These are phyloP conservation scores for Epichloe scottii DNA, from an alignment of 2,329 filamentous ascomycete species.

Conservation along the genomic window DNA sequence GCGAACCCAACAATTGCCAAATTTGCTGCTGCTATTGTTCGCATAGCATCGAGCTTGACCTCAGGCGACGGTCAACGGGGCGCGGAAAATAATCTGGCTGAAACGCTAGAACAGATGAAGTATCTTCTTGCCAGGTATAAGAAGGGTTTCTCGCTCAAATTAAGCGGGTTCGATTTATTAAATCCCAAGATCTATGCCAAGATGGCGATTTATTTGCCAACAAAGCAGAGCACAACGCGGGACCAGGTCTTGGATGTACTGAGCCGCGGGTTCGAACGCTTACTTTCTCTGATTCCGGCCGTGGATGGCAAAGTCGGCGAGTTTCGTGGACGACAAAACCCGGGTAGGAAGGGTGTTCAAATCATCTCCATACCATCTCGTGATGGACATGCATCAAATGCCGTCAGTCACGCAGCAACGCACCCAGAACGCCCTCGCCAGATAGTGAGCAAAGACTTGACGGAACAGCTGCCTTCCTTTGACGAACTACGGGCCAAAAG, in stretches of 20 bases:
- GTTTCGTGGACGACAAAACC: neutral
- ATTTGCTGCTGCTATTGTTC: slow-evolving; percentile 14
- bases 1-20: slow-evolving; percentile 17
- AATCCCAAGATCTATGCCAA: neutral
- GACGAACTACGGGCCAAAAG: slow-evolving; percentile 12
- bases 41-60: slow-evolving; percentile 3
- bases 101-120: neutral
- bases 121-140: neutral
- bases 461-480: slow-evolving; percentile 14
- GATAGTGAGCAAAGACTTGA: slow-evolving; percentile 17
- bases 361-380: neutral
- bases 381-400: neutral
- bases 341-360: neutral
- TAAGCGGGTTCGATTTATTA: neutral
- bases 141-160: neutral
- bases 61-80: slow-evolving; percentile 6
- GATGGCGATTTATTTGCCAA: neutral
- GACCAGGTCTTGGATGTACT: neutral
- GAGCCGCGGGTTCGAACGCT: neutral
- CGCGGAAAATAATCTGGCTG: slow-evolving; percentile 23
- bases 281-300: neutral
- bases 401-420: neutral
- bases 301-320: neutral
- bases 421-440: slow-evolving; percentile 2
- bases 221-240: neutral